Evolutionary conservation across 768 basidiomycete species (phyloP).

Genomic region (Tulasnella sp.): DNA sequence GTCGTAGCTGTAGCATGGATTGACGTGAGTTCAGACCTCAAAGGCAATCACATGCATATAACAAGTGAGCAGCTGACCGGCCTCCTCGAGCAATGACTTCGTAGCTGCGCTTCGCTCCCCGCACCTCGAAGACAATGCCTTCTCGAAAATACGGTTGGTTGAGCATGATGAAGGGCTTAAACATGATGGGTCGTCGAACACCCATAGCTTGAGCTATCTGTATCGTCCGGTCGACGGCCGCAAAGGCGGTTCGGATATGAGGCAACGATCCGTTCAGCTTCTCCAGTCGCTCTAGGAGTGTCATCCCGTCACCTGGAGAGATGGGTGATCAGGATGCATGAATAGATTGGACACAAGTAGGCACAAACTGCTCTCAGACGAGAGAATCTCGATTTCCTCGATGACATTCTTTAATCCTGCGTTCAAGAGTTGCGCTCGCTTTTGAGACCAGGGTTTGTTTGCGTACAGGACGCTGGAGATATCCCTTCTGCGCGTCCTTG

Average conservation of each 20-base stretch:
- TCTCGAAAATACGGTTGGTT: constrained; percentile 57
- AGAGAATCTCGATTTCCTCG: constrained; percentile 64
- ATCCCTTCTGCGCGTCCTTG: constrained; percentile 36
- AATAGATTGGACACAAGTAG: not conserved
- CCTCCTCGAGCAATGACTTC: constrained; percentile 77
- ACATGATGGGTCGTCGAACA: constrained; percentile 47
- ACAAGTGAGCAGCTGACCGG: constrained; percentile 36
- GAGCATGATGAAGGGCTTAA: constrained; percentile 66
- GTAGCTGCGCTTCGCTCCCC: constrained; percentile 43
- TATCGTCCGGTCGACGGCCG: constrained; percentile 54
- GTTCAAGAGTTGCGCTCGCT: constrained; percentile 55
- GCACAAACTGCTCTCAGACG: constrained; percentile 31
- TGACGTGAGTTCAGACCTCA: not conserved
- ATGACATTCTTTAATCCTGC: constrained; percentile 55
- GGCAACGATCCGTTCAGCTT: constrained; percentile 2
- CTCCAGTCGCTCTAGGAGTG: constrained; percentile 7
- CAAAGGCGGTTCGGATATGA: constrained; percentile 18
- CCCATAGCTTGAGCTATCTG: constrained; percentile 50
- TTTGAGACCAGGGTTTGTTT: constrained; percentile 57
- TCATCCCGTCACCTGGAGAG: not conserved
- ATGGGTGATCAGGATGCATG: not conserved
- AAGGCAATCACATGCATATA: not conserved
- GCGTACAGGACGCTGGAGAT: constrained; percentile 57
- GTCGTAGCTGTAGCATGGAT: constrained; percentile 46
- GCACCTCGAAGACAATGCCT: constrained; percentile 65